Conservation (phyloP, 2,329 filamentous ascomycete species). For the Davidsoniella neocaledoniae region DNA sequence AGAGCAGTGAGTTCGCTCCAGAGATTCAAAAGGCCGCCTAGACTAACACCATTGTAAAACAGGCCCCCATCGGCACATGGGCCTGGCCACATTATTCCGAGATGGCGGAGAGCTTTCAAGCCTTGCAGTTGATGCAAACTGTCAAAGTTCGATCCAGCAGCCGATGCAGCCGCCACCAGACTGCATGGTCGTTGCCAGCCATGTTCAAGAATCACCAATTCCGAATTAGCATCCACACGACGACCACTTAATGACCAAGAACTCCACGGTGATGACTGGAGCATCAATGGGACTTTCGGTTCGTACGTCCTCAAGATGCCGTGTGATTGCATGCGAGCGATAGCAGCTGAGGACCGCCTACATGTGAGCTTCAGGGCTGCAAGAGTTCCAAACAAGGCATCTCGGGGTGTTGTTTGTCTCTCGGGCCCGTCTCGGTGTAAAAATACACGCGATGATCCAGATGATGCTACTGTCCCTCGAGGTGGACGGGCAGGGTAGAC, state of each 20-base stretch:
- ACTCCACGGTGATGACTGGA: constrained; percentile 6
- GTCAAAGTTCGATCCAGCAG: constrained; percentile 1
- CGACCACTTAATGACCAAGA: constrained; percentile 8
- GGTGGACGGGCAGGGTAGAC: neutral
- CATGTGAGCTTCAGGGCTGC: constrained; percentile 1
- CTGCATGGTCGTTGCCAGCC: constrained; percentile 10
- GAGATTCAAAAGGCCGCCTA: constrained; percentile 1
- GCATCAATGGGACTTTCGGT: neutral
- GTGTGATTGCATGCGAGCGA: neutral
- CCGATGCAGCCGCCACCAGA: neutral
- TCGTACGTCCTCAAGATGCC: neutral
- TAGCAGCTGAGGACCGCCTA: neutral
- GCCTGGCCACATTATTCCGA: constrained; percentile 9
- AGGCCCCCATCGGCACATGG: constrained; percentile 4
- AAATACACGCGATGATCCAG: constrained; percentile 2
- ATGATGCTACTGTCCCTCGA: neutral
- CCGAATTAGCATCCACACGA: neutral
- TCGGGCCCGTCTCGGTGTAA: constrained; percentile 9
- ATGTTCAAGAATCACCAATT: constrained; percentile 9
- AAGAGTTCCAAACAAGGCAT: neutral
- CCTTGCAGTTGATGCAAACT: constrained; percentile 4
- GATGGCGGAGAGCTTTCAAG: neutral
- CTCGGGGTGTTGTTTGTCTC: constrained; percentile 1
- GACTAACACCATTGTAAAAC: constrained; percentile 2
- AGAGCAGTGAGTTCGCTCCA: constrained; percentile 8